Evolutionary conservation across 2,329 filamentous ascomycete genomes (phyloP).

Genomic region (Cadophora sp.): DNA sequence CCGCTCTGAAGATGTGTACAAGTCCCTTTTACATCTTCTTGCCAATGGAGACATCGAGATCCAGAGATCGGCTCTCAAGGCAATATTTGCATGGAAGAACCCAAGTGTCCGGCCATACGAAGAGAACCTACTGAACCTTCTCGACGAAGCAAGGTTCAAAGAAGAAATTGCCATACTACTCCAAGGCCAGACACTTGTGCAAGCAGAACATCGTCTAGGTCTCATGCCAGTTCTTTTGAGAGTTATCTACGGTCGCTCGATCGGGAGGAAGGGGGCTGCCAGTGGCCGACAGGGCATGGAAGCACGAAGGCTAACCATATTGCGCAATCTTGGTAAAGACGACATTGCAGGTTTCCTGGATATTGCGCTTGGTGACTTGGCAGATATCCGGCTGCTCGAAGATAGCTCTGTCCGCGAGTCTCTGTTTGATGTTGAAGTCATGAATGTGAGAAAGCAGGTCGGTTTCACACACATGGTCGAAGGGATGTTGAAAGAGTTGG

Average conservation of each 20-base stretch:
- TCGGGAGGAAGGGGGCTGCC: slow-evolving; percentile 78
- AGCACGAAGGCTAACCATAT: slow-evolving; percentile 78
- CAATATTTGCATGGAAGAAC: slow-evolving; percentile 88
- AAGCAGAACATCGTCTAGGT: slow-evolving; percentile 72
- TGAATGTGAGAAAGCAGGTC: slow-evolving; percentile 79
- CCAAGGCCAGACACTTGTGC: slow-evolving; percentile 75
- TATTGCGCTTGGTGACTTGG: slow-evolving; percentile 78
- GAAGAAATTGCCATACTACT: slow-evolving; percentile 93
- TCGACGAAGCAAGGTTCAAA: slow-evolving; percentile 90
- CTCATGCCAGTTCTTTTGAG: slow-evolving; percentile 88
- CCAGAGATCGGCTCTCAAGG: slow-evolving; percentile 84
- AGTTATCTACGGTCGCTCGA: slow-evolving; percentile 86
- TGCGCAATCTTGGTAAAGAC: slow-evolving; percentile 76
- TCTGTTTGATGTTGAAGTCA: slow-evolving; percentile 62
- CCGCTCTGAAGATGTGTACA: slow-evolving; percentile 76
- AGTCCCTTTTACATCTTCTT: slow-evolving; percentile 75
- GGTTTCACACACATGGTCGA: slow-evolving; percentile 93
- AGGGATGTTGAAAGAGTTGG: slow-evolving; percentile 84
- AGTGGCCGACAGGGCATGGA: slow-evolving; percentile 84
- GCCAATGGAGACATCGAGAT: slow-evolving; percentile 90
- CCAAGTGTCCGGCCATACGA: slow-evolving; percentile 77
- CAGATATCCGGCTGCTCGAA: slow-evolving; percentile 63
- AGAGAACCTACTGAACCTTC: slow-evolving; percentile 83
- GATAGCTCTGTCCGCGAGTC: slow-evolving; percentile 45
- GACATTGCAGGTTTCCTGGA: slow-evolving; percentile 84